phyloP scores from a whole-genome alignment of 2,329 filamentous ascomycete species.

The Fusarium coicis region DNA sequence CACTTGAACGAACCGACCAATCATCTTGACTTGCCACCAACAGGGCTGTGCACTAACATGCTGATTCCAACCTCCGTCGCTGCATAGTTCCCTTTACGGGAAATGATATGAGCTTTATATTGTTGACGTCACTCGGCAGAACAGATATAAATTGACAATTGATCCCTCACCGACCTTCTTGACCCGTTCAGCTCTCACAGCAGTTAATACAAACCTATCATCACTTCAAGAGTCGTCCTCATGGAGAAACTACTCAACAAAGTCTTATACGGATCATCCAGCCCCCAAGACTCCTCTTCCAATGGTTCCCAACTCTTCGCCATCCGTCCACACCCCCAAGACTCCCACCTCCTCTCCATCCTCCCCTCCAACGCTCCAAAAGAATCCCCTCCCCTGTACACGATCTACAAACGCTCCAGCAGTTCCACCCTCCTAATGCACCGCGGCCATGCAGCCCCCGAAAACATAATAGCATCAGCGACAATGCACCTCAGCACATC shows the following conservation, averaged over 20 bases:
- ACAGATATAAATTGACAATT: not conserved
- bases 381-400: constrained; percentile 35
- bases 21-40: not conserved
- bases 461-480: constrained; percentile 32
- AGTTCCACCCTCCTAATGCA: constrained; percentile 31
- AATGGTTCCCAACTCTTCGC: constrained; percentile 16
- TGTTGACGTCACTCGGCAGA: not conserved
- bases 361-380: constrained; percentile 21
- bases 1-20: not conserved
- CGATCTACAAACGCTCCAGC: constrained; percentile 18
- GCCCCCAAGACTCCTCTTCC: constrained; percentile 3
- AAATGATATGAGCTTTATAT: not conserved
- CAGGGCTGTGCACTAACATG: not conserved
- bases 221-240: not conserved
- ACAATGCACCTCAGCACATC: constrained; percentile 31
- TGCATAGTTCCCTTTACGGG: not conserved
- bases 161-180: not conserved
- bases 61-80: not conserved
- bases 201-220: not conserved
- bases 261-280: constrained; percentile 18
- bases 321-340: constrained; percentile 12
- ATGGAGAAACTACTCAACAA: constrained; percentile 29
- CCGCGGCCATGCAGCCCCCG: constrained; percentile 21
- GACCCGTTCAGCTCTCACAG: too few species aligned
- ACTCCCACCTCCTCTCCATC: constrained; percentile 19